phyloP scores from a whole-genome alignment of 2,329 filamentous ascomycete genomes.

The Dothideomycetes sp. region DNA sequence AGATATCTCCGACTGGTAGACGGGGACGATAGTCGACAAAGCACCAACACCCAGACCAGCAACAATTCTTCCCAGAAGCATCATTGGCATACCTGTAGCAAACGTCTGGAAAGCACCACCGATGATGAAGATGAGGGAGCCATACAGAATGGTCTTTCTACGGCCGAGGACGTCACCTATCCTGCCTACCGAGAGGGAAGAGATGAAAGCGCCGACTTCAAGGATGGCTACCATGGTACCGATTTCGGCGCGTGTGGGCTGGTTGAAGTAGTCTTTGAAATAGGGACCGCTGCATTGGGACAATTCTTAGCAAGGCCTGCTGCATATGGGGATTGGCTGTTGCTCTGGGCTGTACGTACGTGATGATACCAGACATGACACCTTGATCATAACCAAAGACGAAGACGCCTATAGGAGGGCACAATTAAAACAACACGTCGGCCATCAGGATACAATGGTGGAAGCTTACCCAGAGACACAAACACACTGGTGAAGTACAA shows the following conservation, averaged over 20 bases:
- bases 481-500: too few species aligned
- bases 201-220: constrained; percentile 84
- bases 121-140: constrained; percentile 74
- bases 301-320: constrained; percentile 13
- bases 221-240: constrained; percentile 98
- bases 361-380: constrained; percentile 71
- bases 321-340: constrained; percentile 1
- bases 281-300: constrained; percentile 58
- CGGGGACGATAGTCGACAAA: constrained; percentile 40
- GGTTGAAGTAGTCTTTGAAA: constrained; percentile 86
- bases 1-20: constrained; percentile 52
- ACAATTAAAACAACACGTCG: neutral
- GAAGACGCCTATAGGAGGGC: constrained; percentile 77
- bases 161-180: constrained; percentile 88
- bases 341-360: constrained; percentile 36
- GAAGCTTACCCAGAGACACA: constrained; percentile 13
- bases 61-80: constrained; percentile 48
- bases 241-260: constrained; percentile 76
- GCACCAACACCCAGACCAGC: constrained; percentile 41
- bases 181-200: constrained; percentile 74
- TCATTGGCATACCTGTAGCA: constrained; percentile 76
- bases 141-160: constrained; percentile 82
- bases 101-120: constrained; percentile 80
- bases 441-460: neutral
- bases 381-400: constrained; percentile 85